A percentile compares a stretch with the other conserved stretches of the same genome.
phyloP scores from a whole-genome alignment of 441 rosid species.

The Syzygium malaccense region DNA sequence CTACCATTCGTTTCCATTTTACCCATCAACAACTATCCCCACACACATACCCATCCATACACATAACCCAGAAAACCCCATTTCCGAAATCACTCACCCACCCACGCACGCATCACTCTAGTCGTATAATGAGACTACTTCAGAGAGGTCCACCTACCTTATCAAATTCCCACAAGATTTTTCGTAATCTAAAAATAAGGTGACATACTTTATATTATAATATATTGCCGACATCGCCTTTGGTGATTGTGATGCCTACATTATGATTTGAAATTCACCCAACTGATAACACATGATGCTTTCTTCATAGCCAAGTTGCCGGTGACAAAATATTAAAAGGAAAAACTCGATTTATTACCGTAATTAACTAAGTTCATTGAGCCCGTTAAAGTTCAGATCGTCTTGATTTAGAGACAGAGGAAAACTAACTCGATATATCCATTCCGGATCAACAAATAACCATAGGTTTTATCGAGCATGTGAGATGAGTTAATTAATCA shows the following conservation, averaged over 20 bases:
- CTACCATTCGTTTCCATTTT: no score
- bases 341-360: neutral
- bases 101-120: neutral
- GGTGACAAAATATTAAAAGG: no score
- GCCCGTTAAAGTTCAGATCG: neutral
- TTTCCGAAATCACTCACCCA: no score
- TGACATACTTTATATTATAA: no score
- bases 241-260: neutral
- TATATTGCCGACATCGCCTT: neutral
- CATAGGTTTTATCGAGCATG: neutral
- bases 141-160: neutral
- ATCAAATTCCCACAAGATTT: neutral
- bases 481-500: neutral
- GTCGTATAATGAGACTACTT: neutral
- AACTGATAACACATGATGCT: no score
- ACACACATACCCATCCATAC: no score
- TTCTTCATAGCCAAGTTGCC: neutral
- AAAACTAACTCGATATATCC: neutral
- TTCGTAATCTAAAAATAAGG: no score
- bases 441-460: neutral
- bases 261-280: no score
- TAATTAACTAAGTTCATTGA: rapidly evolving
- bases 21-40: no score
- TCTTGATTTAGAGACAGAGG: neutral
- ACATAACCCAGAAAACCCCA: no score